Percentiles rank a stretch among this genome's conserved stretches.
phyloP scores from a whole-genome alignment of 2,329 filamentous ascomycete genomes.

The Colletotrichum sp. region DNA sequence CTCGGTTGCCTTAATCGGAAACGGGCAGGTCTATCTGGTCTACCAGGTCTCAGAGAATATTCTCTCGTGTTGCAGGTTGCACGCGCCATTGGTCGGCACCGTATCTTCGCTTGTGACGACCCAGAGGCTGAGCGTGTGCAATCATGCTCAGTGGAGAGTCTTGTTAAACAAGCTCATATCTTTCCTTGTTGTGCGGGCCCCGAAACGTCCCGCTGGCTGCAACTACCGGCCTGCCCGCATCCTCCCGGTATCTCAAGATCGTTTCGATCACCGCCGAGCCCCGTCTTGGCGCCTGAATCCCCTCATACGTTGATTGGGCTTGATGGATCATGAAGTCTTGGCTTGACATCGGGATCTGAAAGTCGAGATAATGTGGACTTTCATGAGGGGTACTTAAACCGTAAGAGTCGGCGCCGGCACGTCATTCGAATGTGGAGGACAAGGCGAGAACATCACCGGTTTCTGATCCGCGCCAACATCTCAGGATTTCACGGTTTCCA shows the following conservation, averaged over 20 bases:
- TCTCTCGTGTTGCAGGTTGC: not conserved
- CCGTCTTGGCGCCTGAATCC: not conserved
- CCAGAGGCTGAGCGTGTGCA: not conserved
- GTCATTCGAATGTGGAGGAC: not conserved
- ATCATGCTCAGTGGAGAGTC: not conserved
- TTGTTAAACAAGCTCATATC: not conserved
- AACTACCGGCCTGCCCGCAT: not conserved
- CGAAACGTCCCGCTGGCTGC: not conserved
- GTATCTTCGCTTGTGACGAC: not conserved
- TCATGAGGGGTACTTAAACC: not conserved
- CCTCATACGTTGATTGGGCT: not conserved
- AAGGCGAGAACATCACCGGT: not conserved
- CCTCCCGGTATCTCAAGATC: not conserved
- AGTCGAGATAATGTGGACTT: not conserved
- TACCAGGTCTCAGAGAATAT: not conserved
- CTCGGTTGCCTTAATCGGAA: not conserved
- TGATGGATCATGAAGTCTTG: not conserved
- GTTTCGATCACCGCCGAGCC: not conserved
- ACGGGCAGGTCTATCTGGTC: not conserved
- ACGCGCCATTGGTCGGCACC: not conserved
- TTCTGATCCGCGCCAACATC: not conserved
- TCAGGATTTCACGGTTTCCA: not conserved
- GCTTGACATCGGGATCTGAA: not conserved
- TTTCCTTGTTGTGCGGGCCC: not conserved
- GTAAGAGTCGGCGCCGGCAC: not conserved